Conservation (phyloP, 768 basidiomycete species). For the Leccinum longicurvipes region DNA sequence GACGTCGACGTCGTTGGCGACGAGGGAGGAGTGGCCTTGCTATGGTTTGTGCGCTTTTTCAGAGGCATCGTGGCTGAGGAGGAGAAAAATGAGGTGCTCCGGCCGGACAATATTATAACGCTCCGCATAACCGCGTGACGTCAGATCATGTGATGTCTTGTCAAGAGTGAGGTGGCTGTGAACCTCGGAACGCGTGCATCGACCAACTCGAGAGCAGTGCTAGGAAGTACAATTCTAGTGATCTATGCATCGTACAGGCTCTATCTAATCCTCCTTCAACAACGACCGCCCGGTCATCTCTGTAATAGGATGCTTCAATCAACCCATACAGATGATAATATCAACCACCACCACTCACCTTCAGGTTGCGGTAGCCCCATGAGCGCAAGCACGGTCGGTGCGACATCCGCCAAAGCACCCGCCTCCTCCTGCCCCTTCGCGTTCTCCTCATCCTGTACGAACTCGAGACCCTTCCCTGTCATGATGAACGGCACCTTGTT, state of each 20-base stretch:
- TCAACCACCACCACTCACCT: constrained; percentile 38
- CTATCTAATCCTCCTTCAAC: constrained; percentile 25
- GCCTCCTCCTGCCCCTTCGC: constrained; percentile 51
- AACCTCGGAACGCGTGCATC: no score
- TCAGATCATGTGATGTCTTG: constrained; percentile 20
- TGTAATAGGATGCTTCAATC: constrained; percentile 7
- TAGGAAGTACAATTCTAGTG: no score
- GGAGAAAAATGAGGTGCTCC: background rate
- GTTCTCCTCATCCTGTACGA: constrained; percentile 48
- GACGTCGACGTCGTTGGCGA: constrained; percentile 12
- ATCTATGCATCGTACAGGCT: constrained; percentile 10
- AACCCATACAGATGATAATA: background rate
- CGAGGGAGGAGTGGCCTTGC: constrained; percentile 3
- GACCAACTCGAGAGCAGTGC: no score
- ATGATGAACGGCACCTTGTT: constrained; percentile 89
- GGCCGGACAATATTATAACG: background rate
- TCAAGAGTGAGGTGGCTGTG: background rate
- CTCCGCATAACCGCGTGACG: constrained; percentile 4
- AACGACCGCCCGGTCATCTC: constrained; percentile 31
- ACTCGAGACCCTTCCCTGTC: constrained; percentile 59
- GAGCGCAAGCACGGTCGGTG: constrained; percentile 81
- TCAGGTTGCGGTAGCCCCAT: constrained; percentile 71
- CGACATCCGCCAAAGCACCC: constrained; percentile 85
- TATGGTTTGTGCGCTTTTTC: constrained; percentile 15
- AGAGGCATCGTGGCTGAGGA: constrained; percentile 11